Evolutionary conservation across 306 rosid genomes (phyloP).

Genomic region (Pyrus betulifolia): DNA sequence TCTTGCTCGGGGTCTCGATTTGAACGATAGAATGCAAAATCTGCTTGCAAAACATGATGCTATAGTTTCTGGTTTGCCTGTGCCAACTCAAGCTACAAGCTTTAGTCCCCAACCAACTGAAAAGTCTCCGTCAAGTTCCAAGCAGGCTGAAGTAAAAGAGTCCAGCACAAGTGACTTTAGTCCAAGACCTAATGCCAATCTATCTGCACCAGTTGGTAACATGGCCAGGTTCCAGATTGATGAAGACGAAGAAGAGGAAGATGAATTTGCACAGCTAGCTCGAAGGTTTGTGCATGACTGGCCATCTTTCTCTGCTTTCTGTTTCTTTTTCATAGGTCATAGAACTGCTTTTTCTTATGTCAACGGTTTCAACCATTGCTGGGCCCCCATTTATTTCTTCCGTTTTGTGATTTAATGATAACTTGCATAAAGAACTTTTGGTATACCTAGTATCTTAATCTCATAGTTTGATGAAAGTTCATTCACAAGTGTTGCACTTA

Average conservation of each 20-base stretch:
- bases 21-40: conserved; percentile 73
- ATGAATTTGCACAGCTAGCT: conserved; percentile 91
- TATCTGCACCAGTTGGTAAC: conserved; percentile 25
- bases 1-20: conserved; percentile 86
- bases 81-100: conserved; percentile 44
- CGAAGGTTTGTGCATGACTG: conserved; percentile 52
- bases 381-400: neutral
- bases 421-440: neutral
- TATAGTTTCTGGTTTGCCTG: conserved; percentile 71
- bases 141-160: conserved; percentile 36
- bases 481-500: conserved; percentile 17
- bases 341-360: neutral
- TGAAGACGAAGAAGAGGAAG: conserved; percentile 85
- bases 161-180: conserved; percentile 32
- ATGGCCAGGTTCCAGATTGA: conserved; percentile 31
- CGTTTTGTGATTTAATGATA: neutral
- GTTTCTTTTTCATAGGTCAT: neutral
- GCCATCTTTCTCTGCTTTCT: neutral
- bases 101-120: conserved; percentile 35
- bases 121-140: conserved; percentile 34
- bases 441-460: neutral
- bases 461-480: neutral
- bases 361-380: neutral
- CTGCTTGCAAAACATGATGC: conserved; percentile 90
- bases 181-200: conserved; percentile 38